Evolutionary conservation across 208 protist species (phyloP).

Genomic region (Acanthamoeba royreba): DNA sequence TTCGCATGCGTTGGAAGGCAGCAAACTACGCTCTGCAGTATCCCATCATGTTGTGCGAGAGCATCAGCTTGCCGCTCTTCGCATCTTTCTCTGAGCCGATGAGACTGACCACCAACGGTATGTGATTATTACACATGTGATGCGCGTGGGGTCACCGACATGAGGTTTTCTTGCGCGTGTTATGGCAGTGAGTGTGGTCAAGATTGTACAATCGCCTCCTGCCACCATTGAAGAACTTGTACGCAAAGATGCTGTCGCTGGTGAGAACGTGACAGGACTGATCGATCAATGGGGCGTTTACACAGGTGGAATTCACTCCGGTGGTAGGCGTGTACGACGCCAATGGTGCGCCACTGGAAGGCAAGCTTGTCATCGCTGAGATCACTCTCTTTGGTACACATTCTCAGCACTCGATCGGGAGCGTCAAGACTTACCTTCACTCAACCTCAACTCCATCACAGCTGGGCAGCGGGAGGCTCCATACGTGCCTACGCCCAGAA

Average conservation of each 20-base stretch:
- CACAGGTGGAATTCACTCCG: neutral
- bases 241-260: neutral
- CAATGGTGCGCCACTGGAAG: neutral
- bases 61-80: neutral
- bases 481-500: neutral
- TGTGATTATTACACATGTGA: neutral
- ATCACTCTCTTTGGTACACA: neutral
- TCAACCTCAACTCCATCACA: neutral
- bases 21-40: conserved; percentile 3
- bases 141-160: no score
- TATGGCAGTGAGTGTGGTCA: neutral
- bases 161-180: neutral
- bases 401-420: no score
- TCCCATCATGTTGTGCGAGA: neutral
- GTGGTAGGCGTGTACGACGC: neutral
- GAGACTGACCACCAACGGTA: neutral
- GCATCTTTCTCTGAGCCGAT: neutral
- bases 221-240: neutral
- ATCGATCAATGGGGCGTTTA: neutral
- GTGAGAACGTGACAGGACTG: neutral
- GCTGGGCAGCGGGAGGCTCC: neutral
- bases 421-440: no score
- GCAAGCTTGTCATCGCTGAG: neutral
- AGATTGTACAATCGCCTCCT: neutral
- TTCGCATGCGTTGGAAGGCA: neutral